Base-by-base conservation (phyloP, 2,329 filamentous ascomycete genomes). In the Spiromastix sp. region DNA sequence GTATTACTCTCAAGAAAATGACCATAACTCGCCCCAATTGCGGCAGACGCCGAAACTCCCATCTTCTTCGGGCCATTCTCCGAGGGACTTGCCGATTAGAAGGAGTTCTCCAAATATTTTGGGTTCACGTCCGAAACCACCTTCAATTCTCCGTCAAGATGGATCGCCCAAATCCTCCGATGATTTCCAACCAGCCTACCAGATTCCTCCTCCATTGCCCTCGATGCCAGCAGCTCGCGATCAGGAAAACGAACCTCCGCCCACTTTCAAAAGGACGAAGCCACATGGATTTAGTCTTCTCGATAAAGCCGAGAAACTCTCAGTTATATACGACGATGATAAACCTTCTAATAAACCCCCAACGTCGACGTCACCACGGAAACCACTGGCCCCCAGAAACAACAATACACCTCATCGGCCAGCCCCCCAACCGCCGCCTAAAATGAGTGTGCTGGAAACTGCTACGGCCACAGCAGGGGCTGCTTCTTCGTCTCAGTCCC, bases 381-480 rank as follows among this genome's bases (percentile, higher is more conserved):
- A 59, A 41, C 59, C 67, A 10, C 57, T 80, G 6, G 68, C 68
- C 10, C 56, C 62, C 5, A 64, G 72, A 41, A 76, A 69, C 48
- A 71, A 66, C 39, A 81, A 81, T 49, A 94, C 85, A 3, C 86
- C 86, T 8, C 81, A 77, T 49, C 71, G 86, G 46, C 72, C 81
- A 15, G 85, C 85, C 2, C 80, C 77, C 0, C 60, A 68, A 12
- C 89, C 89, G 2, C 86, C 86, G 5, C 89, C 91, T 1, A 96
- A 95, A 59, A 96, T 96, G 89, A 91, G 84, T 1, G 81, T 94
- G 5, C 65, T 95, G n/a, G 86, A 96, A 46, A 81, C 87, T 3
- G 89, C 86, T 2, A 95, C 89, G 2, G 77, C 81, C 2, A 79
- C 79, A 8, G 85, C 82, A 3, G 87, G 87, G 10, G 83, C 85